phyloP scores from a whole-genome alignment of 305 asterid genomes.

The Fraxinus nigra region DNA sequence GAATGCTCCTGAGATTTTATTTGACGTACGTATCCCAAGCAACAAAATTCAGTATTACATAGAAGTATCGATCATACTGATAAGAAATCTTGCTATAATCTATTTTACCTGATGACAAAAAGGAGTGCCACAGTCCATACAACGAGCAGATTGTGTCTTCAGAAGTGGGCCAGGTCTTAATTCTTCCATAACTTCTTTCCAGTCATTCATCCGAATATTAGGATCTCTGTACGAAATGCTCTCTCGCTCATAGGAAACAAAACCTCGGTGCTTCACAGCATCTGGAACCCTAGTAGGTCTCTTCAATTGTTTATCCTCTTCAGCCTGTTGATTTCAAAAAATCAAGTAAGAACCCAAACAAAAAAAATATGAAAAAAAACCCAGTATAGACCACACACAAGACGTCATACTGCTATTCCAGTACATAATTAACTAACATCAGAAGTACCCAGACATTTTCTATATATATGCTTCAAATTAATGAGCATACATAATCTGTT shows the following conservation, averaged over 20 bases:
- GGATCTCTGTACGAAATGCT: slow-evolving; percentile 89
- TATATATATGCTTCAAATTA: not conserved
- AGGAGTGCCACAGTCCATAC: slow-evolving; percentile 99
- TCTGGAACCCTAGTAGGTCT: slow-evolving; percentile 73
- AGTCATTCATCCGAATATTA: slow-evolving; percentile 66
- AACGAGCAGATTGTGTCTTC: slow-evolving; percentile 93
- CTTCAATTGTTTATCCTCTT: slow-evolving; percentile 37
- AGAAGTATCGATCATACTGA: not conserved
- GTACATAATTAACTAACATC: not conserved
- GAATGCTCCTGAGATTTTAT: slow-evolving; percentile 68
- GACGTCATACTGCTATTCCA: not conserved
- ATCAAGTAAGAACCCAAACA: not conserved
- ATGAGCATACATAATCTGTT: not conserved
- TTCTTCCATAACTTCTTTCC: slow-evolving; percentile 93
- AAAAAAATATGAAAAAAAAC: not conserved
- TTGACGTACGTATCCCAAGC: not conserved
- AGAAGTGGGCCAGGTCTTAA: slow-evolving; percentile 84
- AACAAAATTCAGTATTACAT: not conserved
- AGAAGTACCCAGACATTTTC: not conserved
- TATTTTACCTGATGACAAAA: slow-evolving; percentile 91
- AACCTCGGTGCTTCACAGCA: slow-evolving; percentile 87
- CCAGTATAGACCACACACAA: not conserved
- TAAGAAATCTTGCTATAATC: not conserved
- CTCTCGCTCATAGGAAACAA: slow-evolving; percentile 89
- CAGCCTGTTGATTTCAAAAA: slow-evolving; percentile 44